Evolutionary conservation across 225 moss, liverwort and hornwort genomes (phyloP), one percentile per base, ranked within the genome.

Genomic region (Pseudoscleropodium purum): DNA sequence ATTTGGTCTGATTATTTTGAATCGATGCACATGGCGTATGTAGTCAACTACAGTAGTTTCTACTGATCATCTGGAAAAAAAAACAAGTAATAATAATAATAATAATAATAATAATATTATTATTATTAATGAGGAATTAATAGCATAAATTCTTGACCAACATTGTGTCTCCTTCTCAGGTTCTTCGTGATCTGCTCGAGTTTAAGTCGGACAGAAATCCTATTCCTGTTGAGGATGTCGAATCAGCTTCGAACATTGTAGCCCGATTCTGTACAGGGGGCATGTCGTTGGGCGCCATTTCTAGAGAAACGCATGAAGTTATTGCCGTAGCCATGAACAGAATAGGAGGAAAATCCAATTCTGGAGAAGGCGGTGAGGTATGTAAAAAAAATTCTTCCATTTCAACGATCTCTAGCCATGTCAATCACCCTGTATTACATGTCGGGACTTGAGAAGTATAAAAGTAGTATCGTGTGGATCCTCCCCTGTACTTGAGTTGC

Each of bases 291-390:
- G 98, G 98, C 85, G 98, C 98, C 59, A 96, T 98, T 45, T 98
- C 98, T 76, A 93, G 98, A 85, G 98, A 98, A 90, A 96, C 98
- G 51, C 98, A 98, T 87, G 98, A 98, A 93, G 96, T 93, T 67
- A 98, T 98, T 89, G 98, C 98, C 27, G 89, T 98, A 81, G 98
- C 98, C 57, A 98, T 98, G 98, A 98, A 96, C 86, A 91, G 98
- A 81, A 93, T 98, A 88, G 95, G 96, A 84, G 98, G 98, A 70
- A 98, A 96, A 91, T 98, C 98, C 61, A 98, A 98, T 72, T 98
- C 98, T 39, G 98, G 98, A 78, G 98, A 98, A 96, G 98, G 98
- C 39, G 96, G 98, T 45, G 96, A 98, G 97, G 97, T 97, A 93
- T 81, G 92, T n/a, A 80, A 68, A 74, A 74, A 60, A 29, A 39